Evolutionary conservation across 2,329 filamentous ascomycete species (phyloP).

Genomic region (Ophiostoma sp.): DNA sequence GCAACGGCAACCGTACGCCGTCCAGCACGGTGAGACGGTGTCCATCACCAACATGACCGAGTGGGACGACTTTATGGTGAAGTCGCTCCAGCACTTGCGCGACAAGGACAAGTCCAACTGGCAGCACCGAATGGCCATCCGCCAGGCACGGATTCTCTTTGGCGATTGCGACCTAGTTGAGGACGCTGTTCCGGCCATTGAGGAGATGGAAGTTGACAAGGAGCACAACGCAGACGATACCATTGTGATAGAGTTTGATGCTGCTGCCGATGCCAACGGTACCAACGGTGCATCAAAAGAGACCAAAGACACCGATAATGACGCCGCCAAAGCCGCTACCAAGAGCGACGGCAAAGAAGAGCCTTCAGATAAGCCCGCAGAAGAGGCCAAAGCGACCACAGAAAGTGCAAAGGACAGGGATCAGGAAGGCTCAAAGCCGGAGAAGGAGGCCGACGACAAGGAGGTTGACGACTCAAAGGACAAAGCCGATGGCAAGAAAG

Average conservation of each 20-base stretch:
- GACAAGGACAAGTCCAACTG: slow-evolving; percentile 89
- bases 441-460: background rate
- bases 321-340: background rate
- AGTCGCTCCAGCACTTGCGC: slow-evolving; percentile 52
- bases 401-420: background rate
- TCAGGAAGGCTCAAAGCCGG: background rate
- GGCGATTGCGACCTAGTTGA: slow-evolving; percentile 30
- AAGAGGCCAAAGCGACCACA: background rate
- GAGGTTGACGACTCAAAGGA: background rate
- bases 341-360: background rate
- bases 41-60: slow-evolving; percentile 61
- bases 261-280: background rate
- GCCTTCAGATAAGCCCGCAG: background rate
- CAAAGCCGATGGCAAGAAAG: background rate
- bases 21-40: slow-evolving; percentile 50
- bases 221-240: background rate
- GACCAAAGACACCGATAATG: background rate
- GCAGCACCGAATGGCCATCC: slow-evolving; percentile 88
- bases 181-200: background rate
- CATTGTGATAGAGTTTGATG: background rate
- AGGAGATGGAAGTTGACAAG: background rate
- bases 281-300: background rate
- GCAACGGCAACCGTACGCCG: slow-evolving; percentile 56
- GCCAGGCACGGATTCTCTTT: slow-evolving; percentile 62
- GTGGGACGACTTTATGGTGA: slow-evolving; percentile 58